phyloP scores from a whole-genome alignment of 345 rosid species.

The Hypericum perforatum region DNA sequence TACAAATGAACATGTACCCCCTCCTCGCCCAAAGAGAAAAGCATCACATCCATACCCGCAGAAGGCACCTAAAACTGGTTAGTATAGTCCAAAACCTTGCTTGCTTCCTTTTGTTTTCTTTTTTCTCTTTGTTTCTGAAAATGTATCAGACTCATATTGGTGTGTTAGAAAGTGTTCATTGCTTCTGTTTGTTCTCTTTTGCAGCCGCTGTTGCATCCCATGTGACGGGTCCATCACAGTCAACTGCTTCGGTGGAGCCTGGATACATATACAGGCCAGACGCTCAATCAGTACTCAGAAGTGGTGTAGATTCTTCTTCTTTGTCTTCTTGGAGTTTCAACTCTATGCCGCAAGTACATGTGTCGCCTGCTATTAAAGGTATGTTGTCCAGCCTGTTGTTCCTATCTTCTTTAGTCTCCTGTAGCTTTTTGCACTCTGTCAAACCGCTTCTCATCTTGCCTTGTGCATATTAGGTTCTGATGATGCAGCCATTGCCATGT shows the following conservation, averaged over 20 bases:
- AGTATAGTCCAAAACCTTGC: background rate
- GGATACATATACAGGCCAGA: slow-evolving; percentile 34
- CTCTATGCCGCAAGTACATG: slow-evolving; percentile 26
- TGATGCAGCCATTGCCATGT: slow-evolving; percentile 21
- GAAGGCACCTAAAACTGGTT: slow-evolving; percentile 72
- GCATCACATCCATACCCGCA: slow-evolving; percentile 91
- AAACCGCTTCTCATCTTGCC: background rate
- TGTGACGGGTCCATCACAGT: slow-evolving; percentile 31
- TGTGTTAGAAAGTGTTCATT: slow-evolving; percentile 5
- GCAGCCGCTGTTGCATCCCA: slow-evolving; percentile 43
- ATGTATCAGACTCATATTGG: too few relatives aligned
- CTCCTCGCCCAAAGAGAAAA: slow-evolving; percentile 94
- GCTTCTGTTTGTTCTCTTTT: background rate
- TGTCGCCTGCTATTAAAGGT: slow-evolving; percentile 38
- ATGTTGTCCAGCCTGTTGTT: slow-evolving; percentile 1
- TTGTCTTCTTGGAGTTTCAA: slow-evolving; percentile 44
- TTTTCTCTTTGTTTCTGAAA: background rate
- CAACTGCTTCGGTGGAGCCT: slow-evolving; percentile 39
- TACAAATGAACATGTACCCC: slow-evolving; percentile 77
- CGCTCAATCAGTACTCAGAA: slow-evolving; percentile 33
- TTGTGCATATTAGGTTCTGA: slow-evolving; percentile 14
- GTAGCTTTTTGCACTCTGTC: background rate
- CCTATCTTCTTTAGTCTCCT: background rate
- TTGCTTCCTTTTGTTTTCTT: background rate
- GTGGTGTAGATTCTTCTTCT: slow-evolving; percentile 27